Evolutionary conservation across 768 basidiomycete species (phyloP).

Genomic region (Leccinum olivaceopallidum): DNA sequence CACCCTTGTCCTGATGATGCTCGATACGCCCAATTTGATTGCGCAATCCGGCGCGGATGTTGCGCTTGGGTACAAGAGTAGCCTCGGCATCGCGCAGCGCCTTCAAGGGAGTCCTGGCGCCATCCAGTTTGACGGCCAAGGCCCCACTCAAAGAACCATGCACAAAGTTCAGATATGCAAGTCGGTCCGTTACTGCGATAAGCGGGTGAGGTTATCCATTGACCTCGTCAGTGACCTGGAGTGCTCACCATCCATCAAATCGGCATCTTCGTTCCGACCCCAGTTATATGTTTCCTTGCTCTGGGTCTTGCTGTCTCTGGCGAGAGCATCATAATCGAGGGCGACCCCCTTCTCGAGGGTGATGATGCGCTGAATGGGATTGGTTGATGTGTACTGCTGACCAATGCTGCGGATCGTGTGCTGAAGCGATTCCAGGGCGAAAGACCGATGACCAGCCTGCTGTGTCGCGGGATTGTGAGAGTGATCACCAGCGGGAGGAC

Average conservation of each 20-base stretch:
- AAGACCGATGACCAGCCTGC: constrained; percentile 46
- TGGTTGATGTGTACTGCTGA: constrained; percentile 72
- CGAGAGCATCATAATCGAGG: constrained; percentile 67
- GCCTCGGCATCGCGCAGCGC: constrained; percentile 70
- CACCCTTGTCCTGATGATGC: constrained; percentile 61
- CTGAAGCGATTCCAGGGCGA: constrained; percentile 61
- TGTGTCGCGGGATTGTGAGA: constrained; percentile 45
- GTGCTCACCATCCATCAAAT: constrained; percentile 71
- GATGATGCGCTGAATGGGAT: constrained; percentile 75
- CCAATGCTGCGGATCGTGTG: constrained; percentile 73
- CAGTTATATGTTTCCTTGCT: constrained; percentile 87
- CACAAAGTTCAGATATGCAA: constrained; percentile 81
- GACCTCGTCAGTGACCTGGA: background rate
- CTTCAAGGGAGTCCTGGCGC: constrained; percentile 68
- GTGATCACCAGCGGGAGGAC: constrained; percentile 36
- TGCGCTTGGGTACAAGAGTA: constrained; percentile 59
- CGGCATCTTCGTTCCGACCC: constrained; percentile 71
- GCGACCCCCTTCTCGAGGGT: constrained; percentile 77
- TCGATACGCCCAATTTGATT: constrained; percentile 66
- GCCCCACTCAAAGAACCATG: constrained; percentile 65
- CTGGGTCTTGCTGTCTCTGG: constrained; percentile 65
- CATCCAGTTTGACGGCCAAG: constrained; percentile 62
- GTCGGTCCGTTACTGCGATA: constrained; percentile 69
- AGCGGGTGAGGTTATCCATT: constrained; percentile 1
- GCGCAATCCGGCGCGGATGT: constrained; percentile 55